phyloP scores from a whole-genome alignment of 306 rosid species.

The Vigna angularis region DNA sequence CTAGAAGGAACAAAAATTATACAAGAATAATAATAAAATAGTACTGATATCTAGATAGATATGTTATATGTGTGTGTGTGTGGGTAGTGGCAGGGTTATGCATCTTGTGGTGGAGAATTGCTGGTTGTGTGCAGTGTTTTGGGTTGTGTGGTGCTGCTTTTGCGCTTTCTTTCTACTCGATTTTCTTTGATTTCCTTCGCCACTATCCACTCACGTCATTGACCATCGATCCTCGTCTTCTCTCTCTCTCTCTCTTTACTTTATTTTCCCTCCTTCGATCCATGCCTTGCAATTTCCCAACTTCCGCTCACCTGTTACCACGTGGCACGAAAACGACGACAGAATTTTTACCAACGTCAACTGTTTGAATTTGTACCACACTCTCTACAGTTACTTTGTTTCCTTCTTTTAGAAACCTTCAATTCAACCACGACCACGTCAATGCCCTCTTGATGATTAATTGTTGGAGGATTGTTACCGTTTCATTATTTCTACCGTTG shows the following conservation, averaged over 20 bases:
- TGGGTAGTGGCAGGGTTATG: constrained; percentile 39
- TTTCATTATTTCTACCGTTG: too few relatives aligned
- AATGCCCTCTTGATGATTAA: too few relatives aligned
- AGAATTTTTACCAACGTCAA: not conserved
- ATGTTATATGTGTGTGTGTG: not conserved
- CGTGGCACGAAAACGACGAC: constrained; percentile 34
- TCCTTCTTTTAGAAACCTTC: too few relatives aligned
- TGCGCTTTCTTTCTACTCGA: constrained; percentile 4
- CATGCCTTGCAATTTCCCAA: not conserved
- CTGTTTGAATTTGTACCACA: not conserved
- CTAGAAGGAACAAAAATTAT: not conserved
- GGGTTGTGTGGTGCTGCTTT: constrained; percentile 50
- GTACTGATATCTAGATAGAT: not conserved
- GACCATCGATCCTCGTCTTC: not conserved
- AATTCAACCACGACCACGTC: too few relatives aligned
- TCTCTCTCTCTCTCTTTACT: not conserved
- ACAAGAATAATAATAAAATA: too few relatives aligned
- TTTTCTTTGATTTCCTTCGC: not conserved
- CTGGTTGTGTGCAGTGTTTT: constrained; percentile 26
- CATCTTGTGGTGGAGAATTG: constrained; percentile 67
- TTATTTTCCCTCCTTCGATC: not conserved
- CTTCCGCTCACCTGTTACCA: constrained; percentile 34
- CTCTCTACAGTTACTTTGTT: too few relatives aligned
- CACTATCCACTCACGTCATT: constrained; percentile 8
- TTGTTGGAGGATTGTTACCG: too few relatives aligned